Percentiles rank a stretch among this genome's conserved stretches.
phyloP scores from a whole-genome alignment of 352 stramenopile genomes.

The Globisporangium takayamanum region DNA sequence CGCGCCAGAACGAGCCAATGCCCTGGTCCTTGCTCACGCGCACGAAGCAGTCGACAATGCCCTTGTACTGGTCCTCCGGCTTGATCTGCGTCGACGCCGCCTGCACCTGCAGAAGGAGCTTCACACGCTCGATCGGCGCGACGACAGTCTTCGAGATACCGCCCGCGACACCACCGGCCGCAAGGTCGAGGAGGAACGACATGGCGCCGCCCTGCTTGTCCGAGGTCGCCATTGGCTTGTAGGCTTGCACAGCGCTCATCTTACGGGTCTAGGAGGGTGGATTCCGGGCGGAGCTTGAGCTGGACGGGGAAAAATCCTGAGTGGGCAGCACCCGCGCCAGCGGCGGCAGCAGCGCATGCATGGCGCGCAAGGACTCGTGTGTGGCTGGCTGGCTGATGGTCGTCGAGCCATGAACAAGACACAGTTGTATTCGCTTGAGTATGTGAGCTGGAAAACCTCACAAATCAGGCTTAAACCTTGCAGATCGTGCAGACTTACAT shows the following conservation, averaged over 20 bases:
- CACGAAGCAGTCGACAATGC: slow-evolving; percentile 87
- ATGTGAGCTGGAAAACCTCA: not conserved
- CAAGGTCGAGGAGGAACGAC: slow-evolving; percentile 79
- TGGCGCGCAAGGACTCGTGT: slow-evolving; percentile 7
- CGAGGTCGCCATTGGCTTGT: slow-evolving; percentile 79
- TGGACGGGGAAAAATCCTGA: slow-evolving; percentile 83
- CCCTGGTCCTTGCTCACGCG: slow-evolving; percentile 88
- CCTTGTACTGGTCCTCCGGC: slow-evolving; percentile 90
- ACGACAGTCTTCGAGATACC: slow-evolving; percentile 90
- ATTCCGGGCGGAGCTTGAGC: slow-evolving; percentile 41
- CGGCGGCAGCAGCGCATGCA: slow-evolving; percentile 17
- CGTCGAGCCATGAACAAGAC: not conserved
- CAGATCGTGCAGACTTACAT: not conserved
- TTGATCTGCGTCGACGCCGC: slow-evolving; percentile 88
- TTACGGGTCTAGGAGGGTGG: slow-evolving; percentile 43
- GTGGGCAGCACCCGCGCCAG: slow-evolving; percentile 26
- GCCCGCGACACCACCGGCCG: slow-evolving; percentile 79
- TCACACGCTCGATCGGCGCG: slow-evolving; percentile 88
- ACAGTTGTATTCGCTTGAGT: not conserved
- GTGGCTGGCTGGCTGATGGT: not conserved
- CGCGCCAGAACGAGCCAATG: slow-evolving; percentile 86
- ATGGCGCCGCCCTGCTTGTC: slow-evolving; percentile 40
- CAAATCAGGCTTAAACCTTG: not conserved
- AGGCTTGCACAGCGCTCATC: slow-evolving; percentile 70
- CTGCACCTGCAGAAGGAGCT: slow-evolving; percentile 91